These are phyloP conservation scores for Termitomyces sp. DNA, from an alignment of 768 basidiomycete species.

Conservation along the genomic window DNA sequence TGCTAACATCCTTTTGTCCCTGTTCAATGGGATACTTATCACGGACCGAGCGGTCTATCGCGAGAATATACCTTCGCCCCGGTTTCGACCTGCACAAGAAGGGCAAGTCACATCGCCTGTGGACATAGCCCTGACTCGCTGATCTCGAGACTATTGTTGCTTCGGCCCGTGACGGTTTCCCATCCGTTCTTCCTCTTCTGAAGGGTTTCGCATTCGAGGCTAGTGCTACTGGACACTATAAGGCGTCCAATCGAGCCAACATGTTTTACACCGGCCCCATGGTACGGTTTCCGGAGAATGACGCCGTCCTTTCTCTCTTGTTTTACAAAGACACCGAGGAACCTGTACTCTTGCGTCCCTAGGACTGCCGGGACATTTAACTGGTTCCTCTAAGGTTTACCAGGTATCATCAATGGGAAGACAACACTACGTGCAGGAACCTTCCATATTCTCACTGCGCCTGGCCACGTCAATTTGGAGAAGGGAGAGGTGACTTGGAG, in stretches of 20 bases:
- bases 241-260: slow-evolving; percentile 15
- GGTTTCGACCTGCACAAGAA: slow-evolving; percentile 15
- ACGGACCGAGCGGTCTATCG: slow-evolving; percentile 24
- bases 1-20: slow-evolving; percentile 24
- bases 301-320: slow-evolving; percentile 12
- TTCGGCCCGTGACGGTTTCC: slow-evolving; percentile 13
- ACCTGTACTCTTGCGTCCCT: not conserved
- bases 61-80: slow-evolving; percentile 22
- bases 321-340: slow-evolving; percentile 11
- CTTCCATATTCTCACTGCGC: slow-evolving; percentile 13
- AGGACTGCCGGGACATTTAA: not conserved
- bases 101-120: slow-evolving; percentile 19
- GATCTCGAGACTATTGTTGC: slow-evolving; percentile 24
- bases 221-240: slow-evolving; percentile 19
- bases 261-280: slow-evolving; percentile 9
- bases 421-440: slow-evolving; percentile 2
- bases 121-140: slow-evolving; percentile 23
- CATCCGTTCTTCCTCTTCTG: slow-evolving; percentile 21
- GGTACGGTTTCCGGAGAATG: slow-evolving; percentile 13
- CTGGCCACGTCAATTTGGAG: slow-evolving; percentile 10
- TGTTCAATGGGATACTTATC: slow-evolving; percentile 21
- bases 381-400: slow-evolving; percentile 5
- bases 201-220: slow-evolving; percentile 10
- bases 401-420: slow-evolving; percentile 9
- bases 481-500: slow-evolving; percentile 12